Percentiles rank a stretch among this genome's conserved stretches.
These are phyloP conservation scores for Candida jianshihensis DNA, from an alignment of 805 yeast species.

Conservation along the genomic window DNA sequence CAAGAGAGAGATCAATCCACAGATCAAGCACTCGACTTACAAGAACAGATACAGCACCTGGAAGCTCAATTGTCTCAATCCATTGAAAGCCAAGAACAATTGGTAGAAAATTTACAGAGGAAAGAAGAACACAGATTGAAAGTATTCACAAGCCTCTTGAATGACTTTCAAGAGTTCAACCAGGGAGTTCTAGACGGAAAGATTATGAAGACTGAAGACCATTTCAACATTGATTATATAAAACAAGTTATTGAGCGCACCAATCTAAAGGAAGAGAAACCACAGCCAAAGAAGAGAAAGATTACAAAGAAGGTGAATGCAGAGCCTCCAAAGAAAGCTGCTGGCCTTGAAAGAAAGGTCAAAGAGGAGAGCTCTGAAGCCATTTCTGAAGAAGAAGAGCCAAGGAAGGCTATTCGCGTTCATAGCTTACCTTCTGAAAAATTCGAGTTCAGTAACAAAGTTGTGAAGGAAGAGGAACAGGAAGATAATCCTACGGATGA, in stretches of 20 bases:
- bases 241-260: conserved; percentile 3
- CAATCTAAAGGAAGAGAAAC: conserved; percentile 1
- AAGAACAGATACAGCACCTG: not conserved
- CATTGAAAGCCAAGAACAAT: conserved; percentile 6
- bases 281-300: conserved; percentile 1
- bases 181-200: conserved; percentile 13
- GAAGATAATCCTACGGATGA: not conserved
- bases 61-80: conserved; percentile 1
- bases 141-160: conserved; percentile 16
- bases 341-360: no score
- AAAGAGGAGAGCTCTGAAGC: conserved; percentile 1
- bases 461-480: not conserved
- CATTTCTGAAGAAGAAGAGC: not conserved
- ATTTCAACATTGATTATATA: conserved; percentile 14
- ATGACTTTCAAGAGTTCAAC: conserved; percentile 16
- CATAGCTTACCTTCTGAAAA: not conserved
- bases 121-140: conserved; percentile 11
- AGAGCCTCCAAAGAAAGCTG: conserved; percentile 1
- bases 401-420: not conserved
- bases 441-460: not conserved
- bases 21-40: not conserved
- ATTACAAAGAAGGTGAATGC: not conserved
- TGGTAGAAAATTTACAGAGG: conserved; percentile 3
- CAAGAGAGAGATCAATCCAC: conserved; percentile 3
- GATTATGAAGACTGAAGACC: conserved; percentile 11